These are phyloP conservation scores for Pogostemon cablin DNA, from an alignment of 257 asterid species.

Conservation along the genomic window DNA sequence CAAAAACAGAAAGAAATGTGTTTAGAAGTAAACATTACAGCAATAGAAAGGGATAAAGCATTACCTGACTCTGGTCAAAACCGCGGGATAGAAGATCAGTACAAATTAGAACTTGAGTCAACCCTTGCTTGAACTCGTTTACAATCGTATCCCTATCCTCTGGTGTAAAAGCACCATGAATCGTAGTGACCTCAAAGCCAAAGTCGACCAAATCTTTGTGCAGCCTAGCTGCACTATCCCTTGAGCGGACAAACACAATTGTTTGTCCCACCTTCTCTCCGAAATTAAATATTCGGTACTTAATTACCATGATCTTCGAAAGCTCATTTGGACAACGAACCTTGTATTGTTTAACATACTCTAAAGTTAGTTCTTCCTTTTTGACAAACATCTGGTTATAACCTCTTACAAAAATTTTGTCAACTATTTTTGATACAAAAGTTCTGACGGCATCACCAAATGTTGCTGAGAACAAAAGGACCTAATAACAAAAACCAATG, in stretches of 20 bases:
- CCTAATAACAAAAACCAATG: constrained; percentile 40
- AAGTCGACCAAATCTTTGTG: constrained; percentile 52
- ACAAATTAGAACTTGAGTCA: constrained; percentile 88
- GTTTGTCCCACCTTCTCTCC: constrained; percentile 91
- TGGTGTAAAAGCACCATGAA: constrained; percentile 77
- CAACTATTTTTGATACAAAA: constrained; percentile 56
- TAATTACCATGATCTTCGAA: constrained; percentile 69
- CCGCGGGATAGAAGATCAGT: constrained; percentile 96
- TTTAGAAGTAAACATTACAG: background rate
- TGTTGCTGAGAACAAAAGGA: constrained; percentile 63
- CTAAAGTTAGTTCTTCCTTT: constrained; percentile 53
- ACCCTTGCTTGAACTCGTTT: constrained; percentile 83
- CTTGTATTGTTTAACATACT: constrained; percentile 62
- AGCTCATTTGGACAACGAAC: constrained; percentile 91
- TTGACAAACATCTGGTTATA: constrained; percentile 75
- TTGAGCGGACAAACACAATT: constrained; percentile 69
- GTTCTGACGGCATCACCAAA: constrained; percentile 73
- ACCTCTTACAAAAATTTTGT: constrained; percentile 53
- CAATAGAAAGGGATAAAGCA: constrained; percentile 6
- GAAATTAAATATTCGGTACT: constrained; percentile 82
- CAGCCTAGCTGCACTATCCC: constrained; percentile 55
- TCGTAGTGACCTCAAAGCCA: constrained; percentile 91
- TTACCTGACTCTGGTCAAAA: constrained; percentile 89
- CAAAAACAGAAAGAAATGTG: background rate
- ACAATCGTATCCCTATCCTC: constrained; percentile 77